Evolutionary conservation across 2,329 filamentous ascomycete genomes (phyloP).

Genomic region (Verticillium dahliae): DNA sequence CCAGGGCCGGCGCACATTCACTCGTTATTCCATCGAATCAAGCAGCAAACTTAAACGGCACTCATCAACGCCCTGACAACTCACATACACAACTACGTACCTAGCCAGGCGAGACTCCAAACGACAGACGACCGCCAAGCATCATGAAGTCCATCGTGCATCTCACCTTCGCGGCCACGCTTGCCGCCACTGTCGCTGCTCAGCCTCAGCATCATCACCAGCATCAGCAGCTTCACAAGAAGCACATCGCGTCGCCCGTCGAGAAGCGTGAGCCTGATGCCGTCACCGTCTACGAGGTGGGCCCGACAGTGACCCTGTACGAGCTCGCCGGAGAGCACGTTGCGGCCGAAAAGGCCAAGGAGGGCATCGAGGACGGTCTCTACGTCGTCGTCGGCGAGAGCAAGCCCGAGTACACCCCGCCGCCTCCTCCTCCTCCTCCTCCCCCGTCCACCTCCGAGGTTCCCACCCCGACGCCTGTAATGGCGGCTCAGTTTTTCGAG

Average conservation of each 20-base stretch:
- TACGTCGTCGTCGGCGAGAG: conserved; percentile 61
- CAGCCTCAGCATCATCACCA: conserved; percentile 53
- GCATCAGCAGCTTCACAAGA: conserved; percentile 54
- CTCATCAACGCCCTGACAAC: neutral
- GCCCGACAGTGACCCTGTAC: conserved; percentile 63
- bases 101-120: neutral
- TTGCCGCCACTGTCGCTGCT: conserved; percentile 47
- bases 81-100: neutral
- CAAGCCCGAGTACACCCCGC: conserved; percentile 43
- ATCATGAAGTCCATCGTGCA: conserved; percentile 45
- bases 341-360: conserved; percentile 56
- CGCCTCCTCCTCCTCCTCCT: conserved; percentile 33
- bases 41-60: neutral
- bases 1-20: neutral
- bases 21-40: neutral
- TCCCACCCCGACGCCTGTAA: conserved; percentile 22
- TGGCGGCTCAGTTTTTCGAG: conserved; percentile 46
- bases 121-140: neutral
- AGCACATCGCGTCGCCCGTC: conserved; percentile 38
- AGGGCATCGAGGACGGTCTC: conserved; percentile 64
- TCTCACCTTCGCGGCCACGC: conserved; percentile 44
- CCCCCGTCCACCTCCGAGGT: conserved; percentile 27
- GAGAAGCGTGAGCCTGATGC: conserved; percentile 40
- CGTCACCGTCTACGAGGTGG: conserved; percentile 48
- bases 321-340: conserved; percentile 61